Evolutionary conservation across 1,139 yeast species (phyloP).

Genomic region (Taphrina betulina): DNA sequence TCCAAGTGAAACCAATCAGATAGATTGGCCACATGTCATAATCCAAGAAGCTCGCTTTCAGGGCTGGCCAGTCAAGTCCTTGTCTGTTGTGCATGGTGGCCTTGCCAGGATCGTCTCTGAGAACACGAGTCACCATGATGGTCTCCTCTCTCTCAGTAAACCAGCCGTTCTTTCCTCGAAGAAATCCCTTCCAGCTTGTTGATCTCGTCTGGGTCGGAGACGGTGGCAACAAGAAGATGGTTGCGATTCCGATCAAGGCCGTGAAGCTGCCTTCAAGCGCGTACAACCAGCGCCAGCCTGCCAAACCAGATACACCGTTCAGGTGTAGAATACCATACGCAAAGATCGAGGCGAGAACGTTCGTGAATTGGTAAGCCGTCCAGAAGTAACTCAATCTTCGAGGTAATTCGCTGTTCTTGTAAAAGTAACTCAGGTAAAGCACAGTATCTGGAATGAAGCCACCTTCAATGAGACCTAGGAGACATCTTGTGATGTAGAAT

Average conservation of each 20-base stretch:
- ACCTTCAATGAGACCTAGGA: slow-evolving; percentile 25
- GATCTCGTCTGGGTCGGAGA: slow-evolving; percentile 57
- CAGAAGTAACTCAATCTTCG: slow-evolving; percentile 54
- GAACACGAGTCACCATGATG: slow-evolving; percentile 58
- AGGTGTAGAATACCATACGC: slow-evolving; percentile 52
- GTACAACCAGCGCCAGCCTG: slow-evolving; percentile 63
- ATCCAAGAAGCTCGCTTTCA: slow-evolving; percentile 51
- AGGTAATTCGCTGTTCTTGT: slow-evolving; percentile 40
- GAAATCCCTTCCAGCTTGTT: too few relatives aligned
- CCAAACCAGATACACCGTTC: slow-evolving; percentile 46
- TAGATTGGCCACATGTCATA: slow-evolving; percentile 63
- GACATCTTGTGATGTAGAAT: slow-evolving; percentile 45
- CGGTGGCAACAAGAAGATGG: slow-evolving; percentile 58
- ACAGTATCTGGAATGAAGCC: slow-evolving; percentile 50
- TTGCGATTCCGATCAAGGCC: slow-evolving; percentile 51
- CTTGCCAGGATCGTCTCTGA: slow-evolving; percentile 65
- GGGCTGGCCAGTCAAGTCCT: slow-evolving; percentile 49
- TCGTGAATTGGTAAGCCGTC: slow-evolving; percentile 44
- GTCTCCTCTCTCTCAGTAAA: slow-evolving; percentile 58
- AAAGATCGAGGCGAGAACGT: slow-evolving; percentile 45
- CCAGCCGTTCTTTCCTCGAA: slow-evolving; percentile 60
- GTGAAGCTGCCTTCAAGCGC: slow-evolving; percentile 58
- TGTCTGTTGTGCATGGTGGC: slow-evolving; percentile 66
- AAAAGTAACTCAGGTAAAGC: slow-evolving; percentile 53
- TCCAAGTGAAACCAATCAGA: slow-evolving; percentile 51